These are phyloP conservation scores for Penicillium desertorum DNA, from an alignment of 495 filamentous ascomycete species.

Conservation along the genomic window DNA sequence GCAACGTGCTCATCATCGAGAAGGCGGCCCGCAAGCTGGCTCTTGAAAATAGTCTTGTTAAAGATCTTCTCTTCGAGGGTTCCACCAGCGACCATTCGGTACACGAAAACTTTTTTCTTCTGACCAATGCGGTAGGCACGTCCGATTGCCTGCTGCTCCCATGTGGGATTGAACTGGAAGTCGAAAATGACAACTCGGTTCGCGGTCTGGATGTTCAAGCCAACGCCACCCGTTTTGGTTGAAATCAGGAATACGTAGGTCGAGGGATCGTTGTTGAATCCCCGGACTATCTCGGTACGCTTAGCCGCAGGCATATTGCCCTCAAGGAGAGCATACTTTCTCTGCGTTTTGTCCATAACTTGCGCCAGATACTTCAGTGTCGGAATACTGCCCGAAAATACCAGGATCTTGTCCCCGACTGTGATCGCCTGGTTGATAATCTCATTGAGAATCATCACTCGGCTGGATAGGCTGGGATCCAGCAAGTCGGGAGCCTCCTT, in stretches of 20 bases:
- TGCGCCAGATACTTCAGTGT: constrained; percentile 68
- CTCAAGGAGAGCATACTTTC: constrained; percentile 60
- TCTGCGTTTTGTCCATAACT: constrained; percentile 44
- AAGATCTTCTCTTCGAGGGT: constrained; percentile 74
- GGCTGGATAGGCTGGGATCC: constrained; percentile 56
- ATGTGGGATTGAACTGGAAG: constrained; percentile 73
- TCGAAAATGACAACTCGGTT: constrained; percentile 91
- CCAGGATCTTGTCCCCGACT: constrained; percentile 64
- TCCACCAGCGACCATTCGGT: constrained; percentile 76
- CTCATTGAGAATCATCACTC: constrained; percentile 60
- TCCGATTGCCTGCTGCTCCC: constrained; percentile 87
- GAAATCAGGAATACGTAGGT: constrained; percentile 72
- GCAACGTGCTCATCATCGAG: constrained; percentile 79
- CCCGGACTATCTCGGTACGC: constrained; percentile 61
- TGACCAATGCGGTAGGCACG: constrained; percentile 88
- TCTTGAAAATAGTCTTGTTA: constrained; percentile 76
- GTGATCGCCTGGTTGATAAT: constrained; percentile 64
- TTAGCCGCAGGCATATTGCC: constrained; percentile 53
- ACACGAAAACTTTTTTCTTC: constrained; percentile 78
- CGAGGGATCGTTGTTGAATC: constrained; percentile 58
- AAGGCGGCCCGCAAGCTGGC: constrained; percentile 71
- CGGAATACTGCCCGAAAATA: constrained; percentile 74
- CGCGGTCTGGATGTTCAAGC: constrained; percentile 79
- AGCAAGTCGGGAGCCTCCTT: constrained; percentile 27
- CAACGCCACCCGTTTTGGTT: constrained; percentile 76